Conservation (phyloP, 2,329 filamentous ascomycete species). For the Sporothrix pseudoabietina region DNA sequence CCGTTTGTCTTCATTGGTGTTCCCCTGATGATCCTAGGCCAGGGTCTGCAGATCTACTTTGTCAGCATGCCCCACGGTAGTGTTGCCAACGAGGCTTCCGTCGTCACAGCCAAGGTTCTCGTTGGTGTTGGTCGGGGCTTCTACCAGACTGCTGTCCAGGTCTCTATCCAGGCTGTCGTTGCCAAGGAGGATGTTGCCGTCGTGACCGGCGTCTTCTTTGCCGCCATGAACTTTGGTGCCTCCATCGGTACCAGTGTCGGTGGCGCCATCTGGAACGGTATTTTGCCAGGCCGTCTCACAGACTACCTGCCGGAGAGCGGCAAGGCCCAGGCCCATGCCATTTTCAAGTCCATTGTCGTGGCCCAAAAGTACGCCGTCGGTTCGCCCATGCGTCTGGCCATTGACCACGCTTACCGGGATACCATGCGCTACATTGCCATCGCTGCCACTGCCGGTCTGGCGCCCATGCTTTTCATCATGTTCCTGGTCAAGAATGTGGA, state of each 20-base stretch:
- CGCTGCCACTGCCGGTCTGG: slow-evolving; percentile 18
- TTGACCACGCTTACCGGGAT: slow-evolving; percentile 50
- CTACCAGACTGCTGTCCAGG: slow-evolving; percentile 56
- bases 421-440: slow-evolving; percentile 48
- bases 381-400: slow-evolving; percentile 46
- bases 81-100: slow-evolving; percentile 51
- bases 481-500: slow-evolving; percentile 28
- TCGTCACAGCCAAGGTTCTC: slow-evolving; percentile 63
- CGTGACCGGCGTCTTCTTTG: slow-evolving; percentile 63
- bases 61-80: slow-evolving; percentile 57
- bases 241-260: slow-evolving; percentile 61
- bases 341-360: slow-evolving; percentile 39
- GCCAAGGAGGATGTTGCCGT: slow-evolving; percentile 60
- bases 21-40: slow-evolving; percentile 62
- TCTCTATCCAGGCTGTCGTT: slow-evolving; percentile 48
- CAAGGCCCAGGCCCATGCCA: slow-evolving; percentile 41
- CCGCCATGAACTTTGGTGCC: slow-evolving; percentile 62
- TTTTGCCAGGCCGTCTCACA: slow-evolving; percentile 47
- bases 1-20: slow-evolving; percentile 63
- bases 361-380: slow-evolving; percentile 45
- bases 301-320: slow-evolving; percentile 35
- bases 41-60: slow-evolving; percentile 59
- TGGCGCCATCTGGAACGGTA: slow-evolving; percentile 63
- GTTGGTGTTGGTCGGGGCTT: slow-evolving; percentile 65
- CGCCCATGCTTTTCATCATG: slow-evolving; percentile 26